Conservation (phyloP, 352 stramenopile genomes). For the Blastocystis sp. region DNA sequence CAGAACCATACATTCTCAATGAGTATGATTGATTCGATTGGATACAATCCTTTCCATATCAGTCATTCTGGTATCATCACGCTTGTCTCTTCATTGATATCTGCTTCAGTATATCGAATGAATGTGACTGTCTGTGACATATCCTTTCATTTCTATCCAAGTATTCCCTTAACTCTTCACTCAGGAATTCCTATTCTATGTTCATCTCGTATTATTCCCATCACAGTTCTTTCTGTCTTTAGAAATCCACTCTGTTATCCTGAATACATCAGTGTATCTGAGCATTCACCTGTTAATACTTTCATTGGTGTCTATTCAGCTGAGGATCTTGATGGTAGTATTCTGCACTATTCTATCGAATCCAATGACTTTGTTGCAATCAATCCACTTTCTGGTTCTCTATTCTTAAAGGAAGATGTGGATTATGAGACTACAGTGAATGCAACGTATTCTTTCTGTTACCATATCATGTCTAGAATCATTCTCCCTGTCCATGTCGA, state of each 20-base stretch:
- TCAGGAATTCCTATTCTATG: neutral
- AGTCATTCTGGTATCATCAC: no score
- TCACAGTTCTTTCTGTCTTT: neutral
- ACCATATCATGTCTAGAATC: neutral
- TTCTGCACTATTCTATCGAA: neutral
- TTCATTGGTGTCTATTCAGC: neutral
- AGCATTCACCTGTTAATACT: neutral
- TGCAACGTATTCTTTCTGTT: neutral
- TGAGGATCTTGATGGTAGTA: neutral
- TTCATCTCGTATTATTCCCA: neutral
- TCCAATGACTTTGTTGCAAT: neutral
- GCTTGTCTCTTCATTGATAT: neutral
- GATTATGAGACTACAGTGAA: slow-evolving; percentile 16
- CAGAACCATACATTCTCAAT: neutral
- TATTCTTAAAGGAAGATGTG: neutral
- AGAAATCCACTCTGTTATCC: slow-evolving; percentile 1
- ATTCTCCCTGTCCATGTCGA: neutral
- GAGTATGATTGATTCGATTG: neutral
- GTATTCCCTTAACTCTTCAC: neutral
- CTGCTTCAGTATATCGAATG: neutral
- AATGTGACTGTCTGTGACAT: slow-evolving; percentile 13
- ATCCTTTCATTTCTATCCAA: neutral
- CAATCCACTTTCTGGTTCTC: neutral
- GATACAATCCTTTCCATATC: neutral
- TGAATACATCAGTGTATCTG: neutral